Base-by-base conservation (phyloP, 148 eudicot genomes). In the Spergularia bocconei region DNA sequence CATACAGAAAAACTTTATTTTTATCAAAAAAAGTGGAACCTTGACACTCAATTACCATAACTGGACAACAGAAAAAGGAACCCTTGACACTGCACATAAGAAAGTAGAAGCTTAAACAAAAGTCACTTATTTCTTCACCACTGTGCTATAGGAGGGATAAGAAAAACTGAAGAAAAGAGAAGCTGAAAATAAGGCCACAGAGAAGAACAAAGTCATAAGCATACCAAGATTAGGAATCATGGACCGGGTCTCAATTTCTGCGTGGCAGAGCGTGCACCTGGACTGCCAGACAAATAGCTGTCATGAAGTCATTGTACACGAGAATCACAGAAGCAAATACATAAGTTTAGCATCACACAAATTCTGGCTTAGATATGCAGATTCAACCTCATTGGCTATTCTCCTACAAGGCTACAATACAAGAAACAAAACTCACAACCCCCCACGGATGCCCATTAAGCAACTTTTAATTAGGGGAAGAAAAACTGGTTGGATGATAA, bases 201-300 rank as follows among this genome's bases (percentile, higher is more conserved):
- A 7, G 29, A 19, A 23, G 19, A 25, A 21, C n/a, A 41, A 64
- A 63, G n/a, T 44, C 6, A 44, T 8, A 13, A 52, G 33, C 44
- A 59, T 89, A 93, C 98, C 96, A 84, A 82, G 85, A 78, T 93
- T 93, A 53, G 98, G 98, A 74, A 93, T 84, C 83, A 87, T 73
- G 63, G 88, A 79, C 63, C 85, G 75, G 63, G 85, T 76, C 77
- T 86, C 86, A 67, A 91, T 88, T 65, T 91, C 98, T 48, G 82
- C 74, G 84, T 80, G 81, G 73, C 98, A 93, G 13, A 89, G 79
- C 63, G 83, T 63, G 84, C 98, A 93, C 84, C 88, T 89, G 67
- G 88, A 83, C 97, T 92, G 93, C 75, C 70, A 86, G 70, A 79
- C 52, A 80, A 62, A 85, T 67, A 82, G 67, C 58, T 15, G 56